Conservation (phyloP, 2,329 filamentous ascomycete genomes). For the Chalaropsis thielavioides region DNA sequence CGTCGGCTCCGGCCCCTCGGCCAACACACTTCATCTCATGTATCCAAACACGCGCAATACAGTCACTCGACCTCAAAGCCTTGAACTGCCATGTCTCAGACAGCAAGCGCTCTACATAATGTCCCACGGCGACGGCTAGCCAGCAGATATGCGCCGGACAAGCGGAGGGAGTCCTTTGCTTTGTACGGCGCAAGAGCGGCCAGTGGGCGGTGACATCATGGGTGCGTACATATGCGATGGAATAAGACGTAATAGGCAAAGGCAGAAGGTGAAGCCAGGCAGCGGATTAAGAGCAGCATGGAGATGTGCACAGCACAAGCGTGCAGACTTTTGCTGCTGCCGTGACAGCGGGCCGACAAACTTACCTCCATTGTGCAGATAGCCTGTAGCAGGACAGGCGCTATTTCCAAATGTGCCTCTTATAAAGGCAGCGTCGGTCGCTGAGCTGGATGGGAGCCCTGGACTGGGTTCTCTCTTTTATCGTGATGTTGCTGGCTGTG, state of each 20-base stretch:
- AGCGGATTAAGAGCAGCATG: background rate
- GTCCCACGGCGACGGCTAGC: background rate
- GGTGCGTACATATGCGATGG: background rate
- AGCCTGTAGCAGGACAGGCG: background rate
- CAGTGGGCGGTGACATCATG: background rate
- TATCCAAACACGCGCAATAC: background rate
- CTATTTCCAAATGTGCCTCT: background rate
- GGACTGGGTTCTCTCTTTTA: background rate
- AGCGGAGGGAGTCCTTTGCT: too few species aligned
- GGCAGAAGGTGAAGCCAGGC: background rate
- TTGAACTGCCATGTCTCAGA: background rate
- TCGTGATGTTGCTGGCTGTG: background rate
- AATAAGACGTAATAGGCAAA: background rate
- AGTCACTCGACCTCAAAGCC: background rate
- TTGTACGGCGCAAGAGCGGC: background rate
- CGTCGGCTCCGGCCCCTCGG: background rate
- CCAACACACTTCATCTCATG: background rate
- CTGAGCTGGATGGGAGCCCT: too few species aligned
- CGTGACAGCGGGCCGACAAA: background rate
- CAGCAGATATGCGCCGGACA: background rate
- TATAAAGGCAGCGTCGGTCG: background rate
- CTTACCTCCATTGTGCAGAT: conserved; percentile 1
- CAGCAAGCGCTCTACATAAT: background rate
- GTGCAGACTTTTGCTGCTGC: background rate
- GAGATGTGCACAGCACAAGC: background rate